Conservation (phyloP, 345 rosid species). For the Excoecaria cochinchinensis region DNA sequence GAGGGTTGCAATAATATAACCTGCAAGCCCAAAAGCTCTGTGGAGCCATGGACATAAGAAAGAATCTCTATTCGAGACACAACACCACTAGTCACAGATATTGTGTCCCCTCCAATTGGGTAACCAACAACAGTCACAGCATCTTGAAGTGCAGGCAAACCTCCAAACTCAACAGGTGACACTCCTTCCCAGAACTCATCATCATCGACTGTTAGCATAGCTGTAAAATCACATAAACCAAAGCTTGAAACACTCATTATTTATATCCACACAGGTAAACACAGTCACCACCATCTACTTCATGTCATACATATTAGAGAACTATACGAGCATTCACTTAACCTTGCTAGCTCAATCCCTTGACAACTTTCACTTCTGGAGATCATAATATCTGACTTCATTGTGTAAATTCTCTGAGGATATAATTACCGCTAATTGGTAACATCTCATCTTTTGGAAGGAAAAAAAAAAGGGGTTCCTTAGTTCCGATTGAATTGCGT, state of each 20-base stretch:
- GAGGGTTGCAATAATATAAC: constrained; percentile 27
- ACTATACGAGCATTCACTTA: neutral
- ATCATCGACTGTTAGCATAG: constrained; percentile 67
- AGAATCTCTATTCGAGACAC: constrained; percentile 91
- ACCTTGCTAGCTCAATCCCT: neutral
- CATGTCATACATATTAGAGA: neutral
- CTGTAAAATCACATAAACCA: constrained; percentile 38
- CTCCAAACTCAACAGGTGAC: constrained; percentile 83
- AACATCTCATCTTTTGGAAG: too few species aligned
- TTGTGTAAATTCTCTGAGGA: neutral
- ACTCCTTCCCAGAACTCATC: constrained; percentile 97
- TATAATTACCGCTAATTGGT: neutral
- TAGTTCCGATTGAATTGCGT: neutral
- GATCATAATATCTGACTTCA: neutral
- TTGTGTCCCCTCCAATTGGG: constrained; percentile 95
- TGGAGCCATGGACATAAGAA: constrained; percentile 90
- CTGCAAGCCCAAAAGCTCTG: constrained; percentile 94
- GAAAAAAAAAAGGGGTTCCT: too few species aligned
- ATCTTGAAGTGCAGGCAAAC: constrained; percentile 91
- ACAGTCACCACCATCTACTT: neutral
- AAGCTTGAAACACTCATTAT: neutral
- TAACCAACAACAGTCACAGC: constrained; percentile 98
- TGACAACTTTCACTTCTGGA: neutral
- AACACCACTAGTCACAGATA: constrained; percentile 96
- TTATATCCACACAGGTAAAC: too few species aligned